A percentile compares a stretch with the other conserved stretches of the same genome.
These are phyloP conservation scores for Chlorella variabilis DNA, from an alignment of 163 green algal species.

Conservation along the genomic window DNA sequence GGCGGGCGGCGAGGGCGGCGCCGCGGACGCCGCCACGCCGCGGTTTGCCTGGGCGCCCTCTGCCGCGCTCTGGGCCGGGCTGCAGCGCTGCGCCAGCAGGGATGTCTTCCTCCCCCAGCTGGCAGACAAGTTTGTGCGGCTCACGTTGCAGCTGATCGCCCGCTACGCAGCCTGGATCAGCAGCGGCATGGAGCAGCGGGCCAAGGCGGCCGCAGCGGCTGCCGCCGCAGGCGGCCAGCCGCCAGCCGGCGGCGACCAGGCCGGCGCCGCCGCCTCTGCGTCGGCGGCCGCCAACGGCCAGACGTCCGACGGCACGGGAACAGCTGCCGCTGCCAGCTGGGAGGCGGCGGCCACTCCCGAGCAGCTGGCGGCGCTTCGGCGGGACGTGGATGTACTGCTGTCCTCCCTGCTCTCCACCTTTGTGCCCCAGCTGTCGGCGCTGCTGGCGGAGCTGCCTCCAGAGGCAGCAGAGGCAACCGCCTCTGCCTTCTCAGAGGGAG, in stretches of 20 bases:
- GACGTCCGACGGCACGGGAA: neutral
- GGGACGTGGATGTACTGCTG: conserved; percentile 37
- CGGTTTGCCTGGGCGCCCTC: conserved; percentile 50
- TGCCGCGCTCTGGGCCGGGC: conserved; percentile 47
- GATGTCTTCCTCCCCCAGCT: conserved; percentile 80
- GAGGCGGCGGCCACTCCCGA: conserved; percentile 27
- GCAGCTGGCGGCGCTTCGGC: conserved; percentile 39
- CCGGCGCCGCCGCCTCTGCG: neutral
- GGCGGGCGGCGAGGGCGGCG: neutral
- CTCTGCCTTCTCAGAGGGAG: neutral
- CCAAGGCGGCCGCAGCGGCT: conserved; percentile 10
- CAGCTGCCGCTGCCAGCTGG: conserved; percentile 21
- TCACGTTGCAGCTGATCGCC: conserved; percentile 83
- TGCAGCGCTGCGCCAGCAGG: conserved; percentile 58
- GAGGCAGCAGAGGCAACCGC: conserved; percentile 35
- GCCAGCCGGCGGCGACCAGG: conserved; percentile 1
- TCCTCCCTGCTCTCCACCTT: conserved; percentile 27
- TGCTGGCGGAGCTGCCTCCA: conserved; percentile 28
- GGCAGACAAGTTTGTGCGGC: conserved; percentile 82
- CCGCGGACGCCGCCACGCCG: neutral
- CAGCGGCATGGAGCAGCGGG: neutral
- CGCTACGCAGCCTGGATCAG: conserved; percentile 59
- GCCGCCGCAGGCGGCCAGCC: neutral
- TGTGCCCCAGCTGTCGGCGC: conserved; percentile 18
- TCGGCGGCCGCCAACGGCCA: neutral